Conservation (phyloP, 2,329 filamentous ascomycete species). For the Penicillium sp. region DNA sequence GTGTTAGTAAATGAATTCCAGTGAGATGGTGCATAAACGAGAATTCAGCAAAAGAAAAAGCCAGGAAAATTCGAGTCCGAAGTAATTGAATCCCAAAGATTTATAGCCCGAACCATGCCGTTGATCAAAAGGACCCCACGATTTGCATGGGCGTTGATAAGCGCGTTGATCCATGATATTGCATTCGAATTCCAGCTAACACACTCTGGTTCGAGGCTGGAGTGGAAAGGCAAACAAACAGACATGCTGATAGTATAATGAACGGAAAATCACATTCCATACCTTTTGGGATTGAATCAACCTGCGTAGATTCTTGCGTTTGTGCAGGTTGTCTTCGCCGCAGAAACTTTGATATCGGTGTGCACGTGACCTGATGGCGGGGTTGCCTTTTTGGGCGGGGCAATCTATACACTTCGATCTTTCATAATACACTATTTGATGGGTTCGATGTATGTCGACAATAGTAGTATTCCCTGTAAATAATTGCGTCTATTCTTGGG, state of each 20-base stretch:
- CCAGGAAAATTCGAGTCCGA: too few relatives aligned
- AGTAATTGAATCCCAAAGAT: too few relatives aligned
- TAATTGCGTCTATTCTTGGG: too few relatives aligned
- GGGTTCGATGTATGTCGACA: too few relatives aligned
- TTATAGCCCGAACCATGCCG: too few relatives aligned
- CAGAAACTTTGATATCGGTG: slow-evolving; percentile 31
- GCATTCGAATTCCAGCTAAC: background rate
- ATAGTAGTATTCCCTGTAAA: too few relatives aligned
- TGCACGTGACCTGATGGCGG: slow-evolving; percentile 27
- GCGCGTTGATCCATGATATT: slow-evolving; percentile 9
- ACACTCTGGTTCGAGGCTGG: background rate
- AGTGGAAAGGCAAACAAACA: background rate
- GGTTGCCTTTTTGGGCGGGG: slow-evolving; percentile 9
- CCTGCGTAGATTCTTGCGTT: slow-evolving; percentile 13
- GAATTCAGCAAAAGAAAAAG: too few relatives aligned
- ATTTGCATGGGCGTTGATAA: slow-evolving; percentile 22
- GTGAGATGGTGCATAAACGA: background rate
- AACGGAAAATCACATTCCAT: slow-evolving; percentile 6
- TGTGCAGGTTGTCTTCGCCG: slow-evolving; percentile 17
- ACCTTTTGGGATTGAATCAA: slow-evolving; percentile 21
- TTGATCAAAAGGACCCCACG: background rate
- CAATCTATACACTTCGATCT: background rate
- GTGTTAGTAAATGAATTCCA: slow-evolving; percentile 10
- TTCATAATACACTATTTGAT: too few relatives aligned
- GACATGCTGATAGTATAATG: background rate